Evolutionary conservation across 2,329 filamentous ascomycete species (phyloP), one percentile per base, ranked within the genome.

Genomic region (Sphaerostilbella broomeana): DNA sequence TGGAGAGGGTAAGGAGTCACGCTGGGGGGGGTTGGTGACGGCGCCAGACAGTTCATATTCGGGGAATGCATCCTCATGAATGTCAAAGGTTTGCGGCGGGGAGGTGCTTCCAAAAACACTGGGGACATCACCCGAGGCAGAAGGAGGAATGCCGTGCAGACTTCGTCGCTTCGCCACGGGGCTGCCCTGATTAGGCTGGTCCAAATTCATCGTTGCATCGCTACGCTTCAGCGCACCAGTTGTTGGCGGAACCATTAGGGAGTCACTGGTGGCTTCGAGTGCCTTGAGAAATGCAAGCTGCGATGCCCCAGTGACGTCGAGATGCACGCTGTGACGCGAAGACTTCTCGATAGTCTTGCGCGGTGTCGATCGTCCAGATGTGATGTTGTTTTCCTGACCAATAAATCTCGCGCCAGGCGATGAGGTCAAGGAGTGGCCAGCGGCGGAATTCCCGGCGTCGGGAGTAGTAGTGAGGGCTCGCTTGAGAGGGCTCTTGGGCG

Each of bases 101-200:
- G 61, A 54, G 47, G 62, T 57, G 41, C 74, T 70, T 44, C 89
- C 86, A 58, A 94, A 94, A 22, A 94, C 79, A 58, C 79, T 87
- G 56, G 86, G 84, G 50, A 73, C 73, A 40, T 63, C 59, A 10
- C 79, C 51, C 18, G 68, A 60, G 31, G 72, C 71, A 46, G 81
- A 69, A 50, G 66, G 76, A n/a, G 81, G 70, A 29, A 80, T 75
- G 35, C 83, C 83, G 58, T 95, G 86, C 51, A 94, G 64, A 62
- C 89, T 95, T 54, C 92, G 79, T 49, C 92, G 77, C 69, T 95
- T 95, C 32, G 89, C 86, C 44, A 90, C 85, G 1, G 92, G 90
- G 55, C 86, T 95, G 50, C 85, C 85, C 40, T 84, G 71, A 51
- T 75, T 82, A 19, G 79, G 72, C 47, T 86, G 83, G 53, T 94